Conservation (phyloP, 257 asterid genomes). For the Nicotiana otophora region DNA sequence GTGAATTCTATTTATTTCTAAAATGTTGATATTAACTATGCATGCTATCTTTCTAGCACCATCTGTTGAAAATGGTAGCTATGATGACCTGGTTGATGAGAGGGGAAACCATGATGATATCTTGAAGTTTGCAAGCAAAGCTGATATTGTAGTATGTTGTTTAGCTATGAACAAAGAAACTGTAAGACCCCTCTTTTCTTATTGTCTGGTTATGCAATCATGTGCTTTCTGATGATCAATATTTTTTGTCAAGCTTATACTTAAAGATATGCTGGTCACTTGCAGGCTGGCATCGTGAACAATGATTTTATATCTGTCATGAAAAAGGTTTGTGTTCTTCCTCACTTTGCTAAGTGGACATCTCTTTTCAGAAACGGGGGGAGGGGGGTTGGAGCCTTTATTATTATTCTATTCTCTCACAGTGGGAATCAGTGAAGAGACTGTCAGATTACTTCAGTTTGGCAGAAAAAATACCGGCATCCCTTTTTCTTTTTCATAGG, state of each 20-base stretch:
- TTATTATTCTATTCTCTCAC: not conserved
- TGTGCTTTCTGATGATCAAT: not conserved
- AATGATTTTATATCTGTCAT: slow-evolving; percentile 67
- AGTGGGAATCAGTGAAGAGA: not conserved
- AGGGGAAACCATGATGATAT: slow-evolving; percentile 74
- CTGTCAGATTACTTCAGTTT: not conserved
- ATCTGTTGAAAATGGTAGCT: not conserved
- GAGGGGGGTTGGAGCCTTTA: not conserved
- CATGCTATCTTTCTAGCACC: not conserved
- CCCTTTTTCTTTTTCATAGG: not conserved
- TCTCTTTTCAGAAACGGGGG: not conserved
- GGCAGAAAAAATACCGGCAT: not conserved
- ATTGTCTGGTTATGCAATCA: not conserved
- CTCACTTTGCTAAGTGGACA: not conserved
- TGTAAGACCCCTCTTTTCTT: slow-evolving; percentile 29
- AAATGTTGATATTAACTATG: not conserved
- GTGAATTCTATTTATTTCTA: not conserved
- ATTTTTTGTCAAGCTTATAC: not conserved
- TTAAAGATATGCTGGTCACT: slow-evolving; percentile 12
- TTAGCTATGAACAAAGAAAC: slow-evolving; percentile 71
- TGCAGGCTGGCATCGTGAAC: slow-evolving; percentile 77
- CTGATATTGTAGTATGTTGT: slow-evolving; percentile 89
- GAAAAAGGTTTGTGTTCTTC: slow-evolving; percentile 61
- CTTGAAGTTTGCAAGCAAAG: slow-evolving; percentile 59
- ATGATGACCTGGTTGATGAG: slow-evolving; percentile 57